Conservation (phyloP, 805 yeast species). For the Ogataea nitratoaversa region DNA sequence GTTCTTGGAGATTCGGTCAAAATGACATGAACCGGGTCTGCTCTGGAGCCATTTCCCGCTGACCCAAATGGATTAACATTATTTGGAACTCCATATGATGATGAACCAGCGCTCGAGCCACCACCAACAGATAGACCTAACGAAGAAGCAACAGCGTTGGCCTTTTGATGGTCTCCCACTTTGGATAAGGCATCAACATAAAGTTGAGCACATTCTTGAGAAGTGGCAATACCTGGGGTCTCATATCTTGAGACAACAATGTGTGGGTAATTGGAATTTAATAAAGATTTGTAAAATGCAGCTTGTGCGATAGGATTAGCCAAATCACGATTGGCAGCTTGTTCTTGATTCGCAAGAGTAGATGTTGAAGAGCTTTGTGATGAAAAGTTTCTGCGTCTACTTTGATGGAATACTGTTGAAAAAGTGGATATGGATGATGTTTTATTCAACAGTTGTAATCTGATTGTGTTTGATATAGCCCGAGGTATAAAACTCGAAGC, state of each 20-base stretch:
- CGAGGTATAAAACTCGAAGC: background rate
- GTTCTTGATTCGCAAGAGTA: slow-evolving; percentile 63
- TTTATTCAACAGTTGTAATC: background rate
- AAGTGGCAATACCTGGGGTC: slow-evolving; percentile 85
- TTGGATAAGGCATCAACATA: slow-evolving; percentile 79
- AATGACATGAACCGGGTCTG: slow-evolving; percentile 91
- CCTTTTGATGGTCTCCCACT: slow-evolving; percentile 74
- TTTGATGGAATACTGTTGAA: background rate
- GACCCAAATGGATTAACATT: slow-evolving; percentile 4
- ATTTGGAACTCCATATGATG: slow-evolving; percentile 12
- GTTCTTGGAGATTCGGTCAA: slow-evolving; percentile 82
- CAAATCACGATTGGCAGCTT: slow-evolving; percentile 76
- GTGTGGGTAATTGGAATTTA: slow-evolving; percentile 88
- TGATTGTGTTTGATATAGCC: background rate
- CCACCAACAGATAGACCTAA: slow-evolving; percentile 32
- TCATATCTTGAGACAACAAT: slow-evolving; percentile 93
- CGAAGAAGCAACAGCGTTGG: slow-evolving; percentile 57
- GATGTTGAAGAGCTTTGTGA: slow-evolving; percentile 21
- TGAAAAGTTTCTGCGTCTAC: slow-evolving; percentile 1
- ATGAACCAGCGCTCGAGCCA: slow-evolving; percentile 15
- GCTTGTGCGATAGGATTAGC: slow-evolving; percentile 73
- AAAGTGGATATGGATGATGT: background rate
- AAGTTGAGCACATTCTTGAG: slow-evolving; percentile 70
- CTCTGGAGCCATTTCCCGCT: slow-evolving; percentile 49
- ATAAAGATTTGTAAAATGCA: slow-evolving; percentile 68